Evolutionary conservation across 139 green algal genomes (phyloP).

Genomic region (Asterochloris sp.): DNA sequence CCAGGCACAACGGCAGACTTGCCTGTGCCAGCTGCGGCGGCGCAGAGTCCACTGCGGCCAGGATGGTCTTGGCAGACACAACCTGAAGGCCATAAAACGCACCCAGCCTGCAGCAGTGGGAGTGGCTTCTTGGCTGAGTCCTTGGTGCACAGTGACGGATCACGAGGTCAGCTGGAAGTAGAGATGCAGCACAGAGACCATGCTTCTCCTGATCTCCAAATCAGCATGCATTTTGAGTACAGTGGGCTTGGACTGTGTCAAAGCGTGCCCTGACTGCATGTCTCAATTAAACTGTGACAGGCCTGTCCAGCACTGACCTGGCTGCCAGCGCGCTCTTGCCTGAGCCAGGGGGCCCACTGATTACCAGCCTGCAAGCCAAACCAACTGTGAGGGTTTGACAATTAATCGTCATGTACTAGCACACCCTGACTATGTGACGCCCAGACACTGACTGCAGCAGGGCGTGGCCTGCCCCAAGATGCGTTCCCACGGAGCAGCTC

Average conservation of each 20-base stretch:
- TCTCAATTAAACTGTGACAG: neutral
- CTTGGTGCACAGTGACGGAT: too few species aligned
- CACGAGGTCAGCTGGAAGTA: too few species aligned
- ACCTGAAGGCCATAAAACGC: constrained; percentile 26
- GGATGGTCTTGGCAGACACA: constrained; percentile 29
- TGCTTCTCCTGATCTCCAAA: neutral
- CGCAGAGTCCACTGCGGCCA: constrained; percentile 18
- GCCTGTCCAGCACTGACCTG: neutral
- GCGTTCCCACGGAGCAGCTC: too few species aligned
- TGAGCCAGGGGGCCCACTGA: constrained; percentile 35
- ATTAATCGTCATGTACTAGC: too few species aligned
- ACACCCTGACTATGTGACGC: too few species aligned
- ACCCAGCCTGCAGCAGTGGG: constrained; percentile 17
- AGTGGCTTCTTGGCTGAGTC: too few species aligned
- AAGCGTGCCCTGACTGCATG: neutral
- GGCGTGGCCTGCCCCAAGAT: too few species aligned
- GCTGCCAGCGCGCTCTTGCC: constrained; percentile 24
- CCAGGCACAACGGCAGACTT: too few species aligned
- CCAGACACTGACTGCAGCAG: too few species aligned
- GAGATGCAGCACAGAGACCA: neutral
- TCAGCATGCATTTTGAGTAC: neutral
- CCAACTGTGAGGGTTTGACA: too few species aligned
- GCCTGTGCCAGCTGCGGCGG: too few species aligned
- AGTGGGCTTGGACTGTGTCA: neutral
- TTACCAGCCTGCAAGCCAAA: constrained; percentile 9